Base-by-base conservation (phyloP, 257 asterid species). In the Thymus quinquecostatus region DNA sequence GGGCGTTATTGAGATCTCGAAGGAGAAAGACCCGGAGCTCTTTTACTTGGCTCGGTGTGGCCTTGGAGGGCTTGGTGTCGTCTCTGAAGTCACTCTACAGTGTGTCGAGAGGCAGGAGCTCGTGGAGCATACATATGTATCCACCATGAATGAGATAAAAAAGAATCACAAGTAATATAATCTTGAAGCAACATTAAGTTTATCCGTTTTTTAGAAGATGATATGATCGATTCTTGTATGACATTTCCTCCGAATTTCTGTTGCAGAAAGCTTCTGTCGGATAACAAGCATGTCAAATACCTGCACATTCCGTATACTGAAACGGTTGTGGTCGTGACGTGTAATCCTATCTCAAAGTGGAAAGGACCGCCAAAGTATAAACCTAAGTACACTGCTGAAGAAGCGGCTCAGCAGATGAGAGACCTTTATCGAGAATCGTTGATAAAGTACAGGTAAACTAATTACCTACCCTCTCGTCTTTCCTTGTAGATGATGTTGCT, bases 31-130 rank as follows among this genome's bases (percentile, higher is more conserved):
- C 64, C 98, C 99, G 0, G 93, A 84, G 55, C 97, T 94, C 63
- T 94, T 94, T 81, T 88, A 89, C 75, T 81, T 94, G 73, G 99
- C 96, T 74, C 93, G 99, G 1, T 91, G 99, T 83, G 99, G 99
- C 63, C 97, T 94, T 67, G 99, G 99, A 45, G 99, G 98, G 65
- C 96, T 94, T 62, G 99, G 99, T 51, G 98, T 94, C 56, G 99
- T 94, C 74, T 88, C 97, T 6, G 99, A 94, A 72, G 98, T 91
- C 76, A 94, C 99, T 55, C 86, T 94, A 50, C 98, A 94, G 60
- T 94, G 99, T 67, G 98, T 91, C 27, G 98, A 91, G 77, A 87
- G 94, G 76, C 89, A 84, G 87, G 96, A 89, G 84, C 99, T 94
- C 69, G 88, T 91, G 34, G 98, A 94, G 80, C 98, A 89, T 73